Base-by-base conservation (phyloP, 768 basidiomycete genomes). In the Termitomyces sp. region DNA sequence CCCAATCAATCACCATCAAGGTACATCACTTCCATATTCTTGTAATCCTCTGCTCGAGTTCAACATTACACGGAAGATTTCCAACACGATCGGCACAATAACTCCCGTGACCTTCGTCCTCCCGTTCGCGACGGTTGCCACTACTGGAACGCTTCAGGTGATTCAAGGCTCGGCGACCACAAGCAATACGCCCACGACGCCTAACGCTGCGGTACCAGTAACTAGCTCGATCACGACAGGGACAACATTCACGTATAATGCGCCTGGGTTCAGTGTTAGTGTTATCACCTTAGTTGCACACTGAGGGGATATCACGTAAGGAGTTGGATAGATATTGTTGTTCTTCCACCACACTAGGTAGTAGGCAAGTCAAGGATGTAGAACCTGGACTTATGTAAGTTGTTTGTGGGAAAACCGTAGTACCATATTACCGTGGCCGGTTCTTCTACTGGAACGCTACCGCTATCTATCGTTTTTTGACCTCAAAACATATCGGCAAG, bases 1-100 rank as follows among this genome's bases (percentile, higher is more conserved):
- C 64, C 0, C 67, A 73, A 2, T 64, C 79, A 54, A 72, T 87
- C 47, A 80, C 82, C 60, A 80, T 87, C 71, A 89, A 89, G 80
- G 86, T 77, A 48, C 5, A 1, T 40, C 25, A n/a, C 27, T 27
- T 27, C 25, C 34, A 12, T 25, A 14, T 5, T 0, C 58, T 58
- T 11, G n/a, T 42, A 11, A 48, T 5, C 14, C 14, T 51, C 16
- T 11, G 19, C 27, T 29, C 53, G 2, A 16, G 41, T 31, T 46
- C 37, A 56, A 37, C 7, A 2, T 27, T 43, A 12, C 23, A 35
- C 9, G 2, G 6, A 57, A 87, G 86, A 66, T 86, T 34, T 74
- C 80, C 16, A 88, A 87, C 66, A 79, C 81, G 0, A 77, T 70
- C 19, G 67, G 62, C 0, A 65, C 73, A 4, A 63, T 76, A 0